Conservation (phyloP, 2,329 filamentous ascomycete species). For the Escovopsis sp. region DNA sequence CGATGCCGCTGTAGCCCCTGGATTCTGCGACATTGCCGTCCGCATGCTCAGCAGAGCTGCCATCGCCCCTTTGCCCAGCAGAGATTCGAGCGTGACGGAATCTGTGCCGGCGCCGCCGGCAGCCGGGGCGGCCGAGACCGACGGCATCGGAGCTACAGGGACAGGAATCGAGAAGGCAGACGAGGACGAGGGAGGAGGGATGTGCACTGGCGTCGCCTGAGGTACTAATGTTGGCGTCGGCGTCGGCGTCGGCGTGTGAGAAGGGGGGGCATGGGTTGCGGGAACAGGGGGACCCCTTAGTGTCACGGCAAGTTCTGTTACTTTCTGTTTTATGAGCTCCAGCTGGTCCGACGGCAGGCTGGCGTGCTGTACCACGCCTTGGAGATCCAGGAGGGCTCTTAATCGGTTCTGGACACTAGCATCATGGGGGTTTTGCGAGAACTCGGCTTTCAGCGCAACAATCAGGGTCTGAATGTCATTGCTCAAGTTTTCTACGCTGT, state of each 20-base stretch:
- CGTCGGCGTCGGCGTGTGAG: conserved; percentile 23
- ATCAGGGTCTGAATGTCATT: conserved; percentile 73
- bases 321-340: conserved; percentile 70
- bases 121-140: conserved; percentile 17
- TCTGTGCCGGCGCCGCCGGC: conserved; percentile 17
- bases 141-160: conserved; percentile 16
- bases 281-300: conserved; percentile 23
- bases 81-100: conserved; percentile 34
- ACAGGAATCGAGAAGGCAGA: conserved; percentile 15
- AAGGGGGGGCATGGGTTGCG: conserved; percentile 19
- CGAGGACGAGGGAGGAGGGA: conserved; percentile 13
- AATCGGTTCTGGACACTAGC: conserved; percentile 61
- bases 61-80: conserved; percentile 45
- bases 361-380: conserved; percentile 57
- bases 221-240: conserved; percentile 18
- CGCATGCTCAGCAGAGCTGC: conserved; percentile 43
- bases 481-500: conserved; percentile 61
- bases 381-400: conserved; percentile 73
- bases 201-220: conserved; percentile 10
- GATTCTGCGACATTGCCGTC: conserved; percentile 32
- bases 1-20: conserved; percentile 28
- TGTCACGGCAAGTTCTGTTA: conserved; percentile 58
- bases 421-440: conserved; percentile 64
- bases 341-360: conserved; percentile 69
- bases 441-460: conserved; percentile 54